A percentile compares a stretch with the other conserved stretches of the same genome.
Evolutionary conservation across 1,284 basidiomycete genomes (phyloP).

Genomic region (Neonothopanus nambi): DNA sequence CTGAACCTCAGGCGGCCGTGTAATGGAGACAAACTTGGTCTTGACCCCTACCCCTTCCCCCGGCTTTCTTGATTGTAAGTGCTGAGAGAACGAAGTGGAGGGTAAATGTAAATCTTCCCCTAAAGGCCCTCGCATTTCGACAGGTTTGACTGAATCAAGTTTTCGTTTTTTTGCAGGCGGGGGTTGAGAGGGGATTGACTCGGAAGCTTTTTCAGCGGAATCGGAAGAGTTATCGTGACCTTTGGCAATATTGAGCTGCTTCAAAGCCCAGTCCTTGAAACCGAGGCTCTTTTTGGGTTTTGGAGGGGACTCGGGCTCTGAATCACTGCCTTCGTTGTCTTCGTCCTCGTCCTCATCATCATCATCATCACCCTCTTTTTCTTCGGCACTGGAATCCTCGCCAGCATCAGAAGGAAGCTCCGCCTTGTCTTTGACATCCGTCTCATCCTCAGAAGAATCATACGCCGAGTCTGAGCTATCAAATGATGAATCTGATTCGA

Average conservation of each 20-base stretch:
- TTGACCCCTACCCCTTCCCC: conserved; percentile 1
- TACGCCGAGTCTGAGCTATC: conserved; percentile 75
- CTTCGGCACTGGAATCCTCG: conserved; percentile 19
- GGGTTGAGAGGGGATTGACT: conserved; percentile 22
- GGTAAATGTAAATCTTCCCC: conserved; percentile 69
- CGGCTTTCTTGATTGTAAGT: conserved; percentile 38
- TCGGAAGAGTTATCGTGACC: conserved; percentile 25
- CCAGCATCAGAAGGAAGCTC: conserved; percentile 25
- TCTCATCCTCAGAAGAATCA: conserved; percentile 44
- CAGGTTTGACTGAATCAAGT: conserved; percentile 27
- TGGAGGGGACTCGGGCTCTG: conserved; percentile 20
- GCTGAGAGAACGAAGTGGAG: conserved; percentile 56
- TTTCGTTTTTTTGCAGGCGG: conserved; percentile 46
- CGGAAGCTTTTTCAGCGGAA: background rate
- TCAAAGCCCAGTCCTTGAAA: conserved; percentile 87
- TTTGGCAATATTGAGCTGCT: conserved; percentile 67
- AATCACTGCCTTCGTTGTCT: conserved; percentile 27
- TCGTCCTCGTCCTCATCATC: conserved; percentile 25
- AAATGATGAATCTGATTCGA: conserved; percentile 63
- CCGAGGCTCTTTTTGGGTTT: conserved; percentile 46
- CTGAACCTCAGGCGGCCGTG: conserved; percentile 73
- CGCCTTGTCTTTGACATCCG: conserved; percentile 16
- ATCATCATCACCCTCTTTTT: conserved; percentile 30
- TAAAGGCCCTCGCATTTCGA: conserved; percentile 63
- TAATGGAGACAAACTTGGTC: conserved; percentile 61